phyloP scores from a whole-genome alignment of 768 basidiomycete species.

The Tricholoma sp. region DNA sequence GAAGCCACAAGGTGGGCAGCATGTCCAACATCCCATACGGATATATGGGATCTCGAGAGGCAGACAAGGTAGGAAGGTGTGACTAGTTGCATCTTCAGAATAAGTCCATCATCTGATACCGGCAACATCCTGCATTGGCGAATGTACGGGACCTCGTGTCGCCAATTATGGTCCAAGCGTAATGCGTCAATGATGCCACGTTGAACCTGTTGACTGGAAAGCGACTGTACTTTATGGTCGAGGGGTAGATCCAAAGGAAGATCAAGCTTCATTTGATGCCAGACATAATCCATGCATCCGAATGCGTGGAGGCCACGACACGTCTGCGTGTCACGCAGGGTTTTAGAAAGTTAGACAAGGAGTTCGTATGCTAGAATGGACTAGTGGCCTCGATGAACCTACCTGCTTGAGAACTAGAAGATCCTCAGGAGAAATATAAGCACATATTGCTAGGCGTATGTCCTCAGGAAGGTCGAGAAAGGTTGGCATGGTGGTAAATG shows the following conservation, averaged over 20 bases:
- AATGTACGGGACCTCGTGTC: slow-evolving; percentile 28
- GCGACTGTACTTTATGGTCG: slow-evolving; percentile 22
- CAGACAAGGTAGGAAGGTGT: slow-evolving; percentile 43
- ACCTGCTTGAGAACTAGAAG: slow-evolving; percentile 48
- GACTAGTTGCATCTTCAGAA: slow-evolving; percentile 43
- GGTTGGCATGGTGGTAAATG: slow-evolving; percentile 4
- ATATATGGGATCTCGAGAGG: slow-evolving; percentile 29
- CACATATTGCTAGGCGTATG: slow-evolving; percentile 34
- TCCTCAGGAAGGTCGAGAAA: slow-evolving; percentile 38
- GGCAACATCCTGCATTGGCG: slow-evolving; percentile 23
- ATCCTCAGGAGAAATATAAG: slow-evolving; percentile 30
- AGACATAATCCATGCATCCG: slow-evolving; percentile 46
- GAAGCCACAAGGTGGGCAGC: slow-evolving; percentile 21
- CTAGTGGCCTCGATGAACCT: slow-evolving; percentile 8
- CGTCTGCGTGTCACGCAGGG: slow-evolving; percentile 36
- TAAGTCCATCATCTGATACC: slow-evolving; percentile 33
- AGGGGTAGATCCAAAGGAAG: slow-evolving; percentile 42
- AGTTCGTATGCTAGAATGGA: not conserved
- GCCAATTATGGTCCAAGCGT: slow-evolving; percentile 49
- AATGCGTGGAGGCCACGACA: slow-evolving; percentile 58
- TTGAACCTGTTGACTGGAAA: slow-evolving; percentile 38
- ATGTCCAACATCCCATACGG: slow-evolving; percentile 38
- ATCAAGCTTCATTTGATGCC: slow-evolving; percentile 46
- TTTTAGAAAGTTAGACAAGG: slow-evolving; percentile 1
- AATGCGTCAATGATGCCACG: slow-evolving; percentile 36